Conservation (phyloP, 1,139 yeast genomes). For the Magnusiomyces clavatus region DNA sequence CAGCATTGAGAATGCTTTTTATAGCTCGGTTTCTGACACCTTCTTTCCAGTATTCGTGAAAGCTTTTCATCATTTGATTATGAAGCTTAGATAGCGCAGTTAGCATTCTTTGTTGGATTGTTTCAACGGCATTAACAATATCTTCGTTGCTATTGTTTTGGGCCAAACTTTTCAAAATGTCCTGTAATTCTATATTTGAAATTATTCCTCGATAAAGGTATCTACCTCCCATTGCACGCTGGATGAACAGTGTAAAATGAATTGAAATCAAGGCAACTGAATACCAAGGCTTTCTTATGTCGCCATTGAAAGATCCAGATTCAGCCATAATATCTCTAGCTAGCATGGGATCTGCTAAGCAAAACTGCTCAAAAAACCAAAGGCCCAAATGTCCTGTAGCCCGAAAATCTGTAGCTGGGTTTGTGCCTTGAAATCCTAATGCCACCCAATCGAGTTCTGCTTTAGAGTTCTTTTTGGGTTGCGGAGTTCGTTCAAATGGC, state of each 20-base stretch:
- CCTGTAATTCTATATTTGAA: neutral
- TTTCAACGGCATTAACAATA: neutral
- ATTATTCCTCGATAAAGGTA: slow-evolving; percentile 4
- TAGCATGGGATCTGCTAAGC: neutral
- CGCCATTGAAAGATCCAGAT: slow-evolving; percentile 6
- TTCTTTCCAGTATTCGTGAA: slow-evolving; percentile 5
- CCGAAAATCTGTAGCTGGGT: slow-evolving; percentile 5
- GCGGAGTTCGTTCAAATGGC: neutral
- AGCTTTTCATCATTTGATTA: slow-evolving; percentile 12
- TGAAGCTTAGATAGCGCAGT: slow-evolving; percentile 2
- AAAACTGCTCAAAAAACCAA: neutral
- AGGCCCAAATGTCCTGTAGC: slow-evolving; percentile 4
- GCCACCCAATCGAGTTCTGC: slow-evolving; percentile 6
- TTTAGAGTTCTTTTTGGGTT: slow-evolving; percentile 1
- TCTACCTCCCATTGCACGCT: neutral
- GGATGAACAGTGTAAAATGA: slow-evolving; percentile 4
- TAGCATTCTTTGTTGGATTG: slow-evolving; percentile 9
- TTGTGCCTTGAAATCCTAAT: slow-evolving; percentile 4
- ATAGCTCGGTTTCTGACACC: slow-evolving; percentile 1
- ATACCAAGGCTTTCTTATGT: slow-evolving; percentile 4
- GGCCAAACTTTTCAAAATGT: neutral
- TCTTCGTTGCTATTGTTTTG: neutral
- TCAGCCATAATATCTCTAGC: slow-evolving; percentile 7
- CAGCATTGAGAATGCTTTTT: neutral
- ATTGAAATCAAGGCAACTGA: slow-evolving; percentile 5